phyloP scores from a whole-genome alignment of 306 rosid genomes.

The Rosa rugosa region DNA sequence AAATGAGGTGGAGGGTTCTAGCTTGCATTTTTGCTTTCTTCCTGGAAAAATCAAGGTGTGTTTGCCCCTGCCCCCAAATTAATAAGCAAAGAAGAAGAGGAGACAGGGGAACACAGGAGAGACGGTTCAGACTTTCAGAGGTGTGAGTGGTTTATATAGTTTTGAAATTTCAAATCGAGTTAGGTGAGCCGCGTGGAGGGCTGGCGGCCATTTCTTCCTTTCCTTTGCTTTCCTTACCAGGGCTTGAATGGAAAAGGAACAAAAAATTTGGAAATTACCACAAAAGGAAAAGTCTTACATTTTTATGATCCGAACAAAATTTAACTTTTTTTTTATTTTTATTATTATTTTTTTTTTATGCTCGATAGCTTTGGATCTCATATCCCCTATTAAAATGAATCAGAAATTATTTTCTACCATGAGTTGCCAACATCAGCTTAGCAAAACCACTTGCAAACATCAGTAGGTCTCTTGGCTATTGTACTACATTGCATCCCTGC shows the following conservation, averaged over 20 bases:
- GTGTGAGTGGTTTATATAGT: neutral
- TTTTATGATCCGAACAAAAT: too few species aligned
- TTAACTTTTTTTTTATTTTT: too few species aligned
- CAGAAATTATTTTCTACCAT: too few species aligned
- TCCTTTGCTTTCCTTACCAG: neutral
- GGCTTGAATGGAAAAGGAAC: neutral
- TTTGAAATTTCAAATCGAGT: neutral
- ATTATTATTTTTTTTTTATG: too few species aligned
- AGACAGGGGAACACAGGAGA: neutral
- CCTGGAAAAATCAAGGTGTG: neutral
- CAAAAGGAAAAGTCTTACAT: too few species aligned
- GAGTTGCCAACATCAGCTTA: too few species aligned
- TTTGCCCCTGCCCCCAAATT: neutral
- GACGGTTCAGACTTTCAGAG: neutral
- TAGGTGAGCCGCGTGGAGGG: neutral
- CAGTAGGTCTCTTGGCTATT: too few species aligned
- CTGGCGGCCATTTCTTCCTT: neutral
- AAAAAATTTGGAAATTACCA: too few species aligned
- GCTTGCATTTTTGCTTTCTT: conserved; percentile 27
- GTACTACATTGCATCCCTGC: too few species aligned
- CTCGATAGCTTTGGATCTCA: too few species aligned
- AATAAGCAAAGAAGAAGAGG: neutral
- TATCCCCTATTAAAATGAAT: too few species aligned
- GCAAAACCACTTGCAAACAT: too few species aligned
- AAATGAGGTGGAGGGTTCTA: conserved; percentile 18